phyloP scores from a whole-genome alignment of 2,329 filamentous ascomycete genomes.

The Penicillium sp. region DNA sequence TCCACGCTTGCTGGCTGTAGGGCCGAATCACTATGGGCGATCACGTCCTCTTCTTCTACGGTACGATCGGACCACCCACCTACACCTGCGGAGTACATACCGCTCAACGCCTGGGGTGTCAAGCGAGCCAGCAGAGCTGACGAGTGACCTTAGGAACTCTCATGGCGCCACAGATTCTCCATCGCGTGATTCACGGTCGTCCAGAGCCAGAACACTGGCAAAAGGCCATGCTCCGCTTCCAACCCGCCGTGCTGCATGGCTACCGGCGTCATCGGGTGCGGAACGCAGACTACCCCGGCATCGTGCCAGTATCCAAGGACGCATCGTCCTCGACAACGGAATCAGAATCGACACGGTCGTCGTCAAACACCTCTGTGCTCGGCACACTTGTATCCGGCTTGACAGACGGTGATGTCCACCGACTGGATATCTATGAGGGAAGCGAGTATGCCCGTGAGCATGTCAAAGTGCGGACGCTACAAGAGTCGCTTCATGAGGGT shows the following conservation, averaged over 20 bases:
- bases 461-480: conserved; percentile 48
- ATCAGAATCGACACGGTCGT: neutral
- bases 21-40: conserved; percentile 49
- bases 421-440: conserved; percentile 82
- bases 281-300: conserved; percentile 74
- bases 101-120: too few species aligned
- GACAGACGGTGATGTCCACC: conserved; percentile 69
- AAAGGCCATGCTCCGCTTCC: conserved; percentile 58
- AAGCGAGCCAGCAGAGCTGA: too few species aligned
- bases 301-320: conserved; percentile 47
- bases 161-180: conserved; percentile 86
- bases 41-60: conserved; percentile 64
- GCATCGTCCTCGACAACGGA: neutral
- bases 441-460: conserved; percentile 60
- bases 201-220: conserved; percentile 52
- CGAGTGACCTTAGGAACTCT: too few species aligned
- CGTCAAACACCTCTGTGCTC: conserved; percentile 54
- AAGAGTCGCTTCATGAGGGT: conserved; percentile 22
- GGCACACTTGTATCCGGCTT: conserved; percentile 76
- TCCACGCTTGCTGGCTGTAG: too few species aligned
- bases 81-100: too few species aligned
- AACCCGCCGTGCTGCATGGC: conserved; percentile 70
- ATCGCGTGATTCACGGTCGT: conserved; percentile 73
- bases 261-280: conserved; percentile 70
- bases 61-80: conserved; percentile 37